Percentiles rank a stretch among this genome's conserved stretches.
Evolutionary conservation across 345 rosid species (phyloP).

Genomic region (Boechera divaricarpa): DNA sequence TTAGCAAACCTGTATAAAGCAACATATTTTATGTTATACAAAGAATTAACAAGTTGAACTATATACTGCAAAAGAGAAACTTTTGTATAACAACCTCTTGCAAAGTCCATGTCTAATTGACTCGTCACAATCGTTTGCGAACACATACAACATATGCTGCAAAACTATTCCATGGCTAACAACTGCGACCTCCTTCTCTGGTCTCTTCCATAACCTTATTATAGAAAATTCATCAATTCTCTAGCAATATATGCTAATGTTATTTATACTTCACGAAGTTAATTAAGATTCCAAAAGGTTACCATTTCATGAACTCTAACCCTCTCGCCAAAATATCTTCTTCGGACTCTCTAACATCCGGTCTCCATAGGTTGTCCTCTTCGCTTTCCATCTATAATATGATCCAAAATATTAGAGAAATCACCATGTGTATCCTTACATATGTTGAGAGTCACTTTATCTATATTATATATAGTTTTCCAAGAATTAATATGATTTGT

Average conservation of each 20-base stretch:
- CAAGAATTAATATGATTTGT: constrained; percentile 5
- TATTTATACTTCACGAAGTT: background rate
- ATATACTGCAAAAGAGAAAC: background rate
- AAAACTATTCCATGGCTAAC: constrained; percentile 50
- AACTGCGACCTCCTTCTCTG: constrained; percentile 49
- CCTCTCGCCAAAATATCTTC: constrained; percentile 46
- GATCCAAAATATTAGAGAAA: constrained; percentile 17
- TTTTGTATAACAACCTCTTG: constrained; percentile 36
- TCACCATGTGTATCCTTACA: background rate
- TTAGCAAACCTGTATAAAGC: constrained; percentile 40
- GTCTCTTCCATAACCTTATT: constrained; percentile 47
- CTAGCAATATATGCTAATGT: background rate
- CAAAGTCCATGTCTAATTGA: constrained; percentile 38
- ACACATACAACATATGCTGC: constrained; percentile 48
- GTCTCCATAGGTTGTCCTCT: constrained; percentile 46
- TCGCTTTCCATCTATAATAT: constrained; percentile 46
- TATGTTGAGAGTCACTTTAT: background rate
- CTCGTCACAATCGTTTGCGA: constrained; percentile 44
- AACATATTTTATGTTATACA: background rate
- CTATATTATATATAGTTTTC: background rate
- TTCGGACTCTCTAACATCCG: constrained; percentile 46
- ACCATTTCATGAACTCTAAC: constrained; percentile 50
- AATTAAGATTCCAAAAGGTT: constrained; percentile 15
- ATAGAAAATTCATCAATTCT: background rate
- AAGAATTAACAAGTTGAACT: background rate